Conservation (phyloP, 2,329 filamentous ascomycete species). For the Colletotrichum sp. region DNA sequence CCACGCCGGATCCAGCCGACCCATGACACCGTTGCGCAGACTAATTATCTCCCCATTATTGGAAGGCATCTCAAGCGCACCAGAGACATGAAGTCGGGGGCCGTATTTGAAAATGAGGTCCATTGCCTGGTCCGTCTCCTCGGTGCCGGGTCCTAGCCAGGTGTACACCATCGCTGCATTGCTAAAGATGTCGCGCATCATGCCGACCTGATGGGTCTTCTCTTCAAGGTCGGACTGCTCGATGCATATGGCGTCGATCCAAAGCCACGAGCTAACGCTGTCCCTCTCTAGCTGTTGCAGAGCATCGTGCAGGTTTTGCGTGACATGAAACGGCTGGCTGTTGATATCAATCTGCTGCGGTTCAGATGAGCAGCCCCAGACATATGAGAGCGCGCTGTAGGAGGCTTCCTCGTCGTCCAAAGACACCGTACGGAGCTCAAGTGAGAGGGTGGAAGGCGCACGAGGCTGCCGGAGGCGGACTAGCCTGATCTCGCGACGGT, state of each 20-base stretch:
- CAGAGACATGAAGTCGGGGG: not conserved
- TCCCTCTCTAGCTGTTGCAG: conserved; percentile 22
- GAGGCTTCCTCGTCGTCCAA: not conserved
- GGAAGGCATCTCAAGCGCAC: too few species aligned
- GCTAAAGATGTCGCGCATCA: conserved; percentile 23
- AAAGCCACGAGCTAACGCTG: too few species aligned
- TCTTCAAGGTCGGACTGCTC: conserved; percentile 22
- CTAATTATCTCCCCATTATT: too few species aligned
- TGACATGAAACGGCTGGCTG: not conserved
- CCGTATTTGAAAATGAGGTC: not conserved
- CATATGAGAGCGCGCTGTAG: conserved; percentile 25
- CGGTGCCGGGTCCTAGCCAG: conserved; percentile 22
- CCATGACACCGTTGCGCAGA: too few species aligned
- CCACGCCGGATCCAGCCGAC: too few species aligned
- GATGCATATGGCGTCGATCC: conserved; percentile 27
- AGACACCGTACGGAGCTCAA: conserved; percentile 17
- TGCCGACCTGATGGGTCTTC: conserved; percentile 21
- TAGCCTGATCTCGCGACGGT: conserved; percentile 20
- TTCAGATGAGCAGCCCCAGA: conserved; percentile 18
- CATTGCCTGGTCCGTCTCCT: not conserved
- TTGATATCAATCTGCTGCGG: not conserved
- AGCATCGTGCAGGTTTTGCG: not conserved
- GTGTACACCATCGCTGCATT: conserved; percentile 18
- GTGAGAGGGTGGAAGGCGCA: not conserved
- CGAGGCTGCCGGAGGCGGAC: conserved; percentile 1